Conservation (phyloP, 2,329 filamentous ascomycete species). For the Pseudopyricularia javanii region DNA sequence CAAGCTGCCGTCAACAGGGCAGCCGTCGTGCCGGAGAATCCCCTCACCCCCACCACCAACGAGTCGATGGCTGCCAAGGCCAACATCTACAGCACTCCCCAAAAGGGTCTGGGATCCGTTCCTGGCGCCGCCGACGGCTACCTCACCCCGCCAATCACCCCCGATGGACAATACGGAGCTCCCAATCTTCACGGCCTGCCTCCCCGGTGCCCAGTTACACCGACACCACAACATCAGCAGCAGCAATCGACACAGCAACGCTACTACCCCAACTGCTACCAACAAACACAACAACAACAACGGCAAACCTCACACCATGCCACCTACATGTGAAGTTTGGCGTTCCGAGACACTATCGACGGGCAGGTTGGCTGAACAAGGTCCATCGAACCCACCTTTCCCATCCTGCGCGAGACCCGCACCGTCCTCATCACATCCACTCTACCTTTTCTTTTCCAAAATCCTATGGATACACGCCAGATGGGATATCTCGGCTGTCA, state of each 20-base stretch:
- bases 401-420: background rate
- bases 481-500: conserved; percentile 8
- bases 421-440: conserved; percentile 1
- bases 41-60: conserved; percentile 45
- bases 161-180: conserved; percentile 48
- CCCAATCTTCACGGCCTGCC: conserved; percentile 33
- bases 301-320: conserved; percentile 32
- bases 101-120: conserved; percentile 57
- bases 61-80: conserved; percentile 35
- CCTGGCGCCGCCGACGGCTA: conserved; percentile 58
- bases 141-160: conserved; percentile 76
- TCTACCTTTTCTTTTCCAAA: conserved; percentile 6
- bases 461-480: conserved; percentile 8
- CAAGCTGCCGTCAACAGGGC: conserved; percentile 41
- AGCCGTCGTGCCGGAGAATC: conserved; percentile 17
- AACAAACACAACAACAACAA: background rate
- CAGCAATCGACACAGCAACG: conserved; percentile 21
- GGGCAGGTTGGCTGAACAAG: background rate
- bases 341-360: background rate
- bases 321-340: conserved; percentile 22
- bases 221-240: conserved; percentile 34
- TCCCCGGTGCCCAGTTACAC: conserved; percentile 49
- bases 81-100: conserved; percentile 64
- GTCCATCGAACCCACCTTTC: background rate
- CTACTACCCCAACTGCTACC: background rate